phyloP scores from a whole-genome alignment of 495 filamentous ascomycete species.

The Aspergillus ellipticus region DNA sequence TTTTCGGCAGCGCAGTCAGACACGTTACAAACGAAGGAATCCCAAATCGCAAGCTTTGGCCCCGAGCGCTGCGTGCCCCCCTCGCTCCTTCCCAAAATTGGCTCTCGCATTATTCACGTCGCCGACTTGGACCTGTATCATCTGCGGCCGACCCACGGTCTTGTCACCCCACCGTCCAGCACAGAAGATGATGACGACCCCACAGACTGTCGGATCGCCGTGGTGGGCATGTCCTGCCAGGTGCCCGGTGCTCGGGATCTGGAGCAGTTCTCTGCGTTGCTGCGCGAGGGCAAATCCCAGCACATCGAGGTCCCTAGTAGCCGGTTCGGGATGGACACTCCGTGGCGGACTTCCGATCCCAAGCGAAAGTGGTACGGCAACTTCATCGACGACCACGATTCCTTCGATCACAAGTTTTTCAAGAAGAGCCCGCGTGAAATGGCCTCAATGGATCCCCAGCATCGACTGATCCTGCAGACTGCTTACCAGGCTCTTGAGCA shows the following conservation, averaged over 20 bases:
- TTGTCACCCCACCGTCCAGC: too few species aligned
- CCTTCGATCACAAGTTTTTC: constrained; percentile 54
- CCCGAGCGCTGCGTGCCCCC: too few species aligned
- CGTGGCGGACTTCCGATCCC: constrained; percentile 22
- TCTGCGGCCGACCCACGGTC: too few species aligned
- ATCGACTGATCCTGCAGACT: constrained; percentile 41
- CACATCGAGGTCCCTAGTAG: constrained; percentile 27
- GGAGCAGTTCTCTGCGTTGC: constrained; percentile 38
- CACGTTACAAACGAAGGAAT: too few species aligned
- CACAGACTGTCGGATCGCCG: constrained; percentile 24
- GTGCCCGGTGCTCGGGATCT: constrained; percentile 41
- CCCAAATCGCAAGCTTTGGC: too few species aligned
- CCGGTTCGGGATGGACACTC: constrained; percentile 26
- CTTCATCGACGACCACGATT: constrained; percentile 38
- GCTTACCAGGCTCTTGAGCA: constrained; percentile 47
- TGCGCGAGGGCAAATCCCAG: constrained; percentile 34
- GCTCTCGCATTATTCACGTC: too few species aligned
- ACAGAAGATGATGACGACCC: too few species aligned
- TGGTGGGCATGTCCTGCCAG: constrained; percentile 46
- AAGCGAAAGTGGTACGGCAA: constrained; percentile 42
- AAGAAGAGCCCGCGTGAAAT: constrained; percentile 41
- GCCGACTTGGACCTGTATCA: too few species aligned
- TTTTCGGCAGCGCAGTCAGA: too few species aligned
- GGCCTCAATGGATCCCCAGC: constrained; percentile 47
- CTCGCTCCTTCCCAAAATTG: too few species aligned